Percentiles rank a stretch among this genome's conserved stretches.
Evolutionary conservation across 139 green algal species (phyloP).

Genomic region (Bryopsis sp.): DNA sequence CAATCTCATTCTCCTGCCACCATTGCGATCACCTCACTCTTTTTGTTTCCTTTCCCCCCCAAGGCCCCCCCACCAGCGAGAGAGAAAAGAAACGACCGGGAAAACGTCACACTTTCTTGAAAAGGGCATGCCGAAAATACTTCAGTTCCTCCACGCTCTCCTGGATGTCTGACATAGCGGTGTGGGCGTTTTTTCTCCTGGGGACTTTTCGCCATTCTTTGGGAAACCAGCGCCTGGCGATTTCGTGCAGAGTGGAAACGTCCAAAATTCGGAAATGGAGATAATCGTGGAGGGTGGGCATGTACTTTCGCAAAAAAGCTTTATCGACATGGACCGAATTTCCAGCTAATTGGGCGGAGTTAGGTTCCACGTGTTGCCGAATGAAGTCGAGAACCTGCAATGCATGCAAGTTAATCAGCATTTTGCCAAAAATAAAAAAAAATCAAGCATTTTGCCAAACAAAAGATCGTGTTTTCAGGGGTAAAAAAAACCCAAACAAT

Average conservation of each 20-base stretch:
- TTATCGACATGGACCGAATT: slow-evolving; percentile 84
- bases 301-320: slow-evolving; percentile 73
- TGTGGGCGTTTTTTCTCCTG: slow-evolving; percentile 63
- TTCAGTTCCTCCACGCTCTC: slow-evolving; percentile 80
- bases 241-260: slow-evolving; percentile 73
- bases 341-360: slow-evolving; percentile 45
- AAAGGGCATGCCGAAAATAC: slow-evolving; percentile 70
- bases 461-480: not conserved
- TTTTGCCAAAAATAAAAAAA: not conserved
- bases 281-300: slow-evolving; percentile 67
- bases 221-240: slow-evolving; percentile 47
- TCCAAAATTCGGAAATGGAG: slow-evolving; percentile 87
- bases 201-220: slow-evolving; percentile 38
- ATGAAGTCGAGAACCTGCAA: slow-evolving; percentile 63
- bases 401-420: not conserved
- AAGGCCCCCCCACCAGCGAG: no score
- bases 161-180: slow-evolving; percentile 77
- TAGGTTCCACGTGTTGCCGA: slow-evolving; percentile 34
- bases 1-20: no score
- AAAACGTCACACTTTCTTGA: no score
- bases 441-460: not conserved
- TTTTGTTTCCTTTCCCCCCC: no score
- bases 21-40: no score
- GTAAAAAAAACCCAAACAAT: not conserved
- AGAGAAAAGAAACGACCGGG: no score